These are phyloP conservation scores for Nepenthes alata DNA, from an alignment of 179 eudicot genomes.

Conservation along the genomic window DNA sequence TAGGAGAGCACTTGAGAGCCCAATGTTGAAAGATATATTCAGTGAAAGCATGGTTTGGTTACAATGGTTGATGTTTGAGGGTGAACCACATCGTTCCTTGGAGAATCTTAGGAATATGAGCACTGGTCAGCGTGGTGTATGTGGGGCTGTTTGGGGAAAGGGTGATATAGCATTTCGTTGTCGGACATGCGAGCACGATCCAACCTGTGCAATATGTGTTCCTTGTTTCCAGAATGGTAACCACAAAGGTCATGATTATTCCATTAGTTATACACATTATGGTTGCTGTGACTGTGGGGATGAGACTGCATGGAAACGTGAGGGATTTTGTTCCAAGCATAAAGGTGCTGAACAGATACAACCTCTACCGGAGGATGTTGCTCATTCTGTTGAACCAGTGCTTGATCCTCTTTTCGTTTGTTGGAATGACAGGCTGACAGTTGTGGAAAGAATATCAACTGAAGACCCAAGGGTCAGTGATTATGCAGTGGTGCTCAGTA, in stretches of 20 bases:
- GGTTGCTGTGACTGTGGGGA: slow-evolving; percentile 99
- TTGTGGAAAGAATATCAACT: slow-evolving; percentile 25
- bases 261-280: slow-evolving; percentile 83
- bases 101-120: slow-evolving; percentile 35
- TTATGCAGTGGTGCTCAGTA: slow-evolving; percentile 24
- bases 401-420: slow-evolving; percentile 47
- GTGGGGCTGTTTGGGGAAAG: slow-evolving; percentile 97
- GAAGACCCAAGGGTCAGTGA: slow-evolving; percentile 20
- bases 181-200: slow-evolving; percentile 94
- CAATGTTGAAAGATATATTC: slow-evolving; percentile 33
- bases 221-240: slow-evolving; percentile 92
- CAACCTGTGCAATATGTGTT: slow-evolving; percentile 97
- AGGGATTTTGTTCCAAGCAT: slow-evolving; percentile 95
- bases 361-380: slow-evolving; percentile 62
- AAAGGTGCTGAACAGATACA: slow-evolving; percentile 87
- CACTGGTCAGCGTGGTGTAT: slow-evolving; percentile 75
- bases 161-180: slow-evolving; percentile 91
- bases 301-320: slow-evolving; percentile 95
- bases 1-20: slow-evolving; percentile 11
- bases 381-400: slow-evolving; percentile 60
- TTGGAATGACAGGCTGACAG: slow-evolving; percentile 51
- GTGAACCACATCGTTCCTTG: slow-evolving; percentile 52
- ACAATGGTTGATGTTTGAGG: slow-evolving; percentile 96
- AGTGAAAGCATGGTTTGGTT: slow-evolving; percentile 72
- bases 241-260: slow-evolving; percentile 88